A percentile compares a stretch with the other conserved stretches of the same genome.
phyloP scores from a whole-genome alignment of 2,329 filamentous ascomycete genomes.

The Chaetomium sp. region DNA sequence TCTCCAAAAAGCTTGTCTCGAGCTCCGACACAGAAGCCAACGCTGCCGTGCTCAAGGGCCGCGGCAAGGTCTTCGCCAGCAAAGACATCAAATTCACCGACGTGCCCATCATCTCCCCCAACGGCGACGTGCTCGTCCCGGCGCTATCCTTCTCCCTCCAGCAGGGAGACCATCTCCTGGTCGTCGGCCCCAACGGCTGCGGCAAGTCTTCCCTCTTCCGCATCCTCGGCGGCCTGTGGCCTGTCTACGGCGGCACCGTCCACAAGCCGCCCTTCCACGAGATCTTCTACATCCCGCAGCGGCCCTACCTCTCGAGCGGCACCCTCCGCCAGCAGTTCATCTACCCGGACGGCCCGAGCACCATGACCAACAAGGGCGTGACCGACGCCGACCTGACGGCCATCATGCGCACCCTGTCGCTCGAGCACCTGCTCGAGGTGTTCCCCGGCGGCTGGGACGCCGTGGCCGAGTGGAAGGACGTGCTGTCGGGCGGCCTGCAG shows the following conservation, averaged over 20 bases:
- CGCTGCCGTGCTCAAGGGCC: slow-evolving; percentile 76
- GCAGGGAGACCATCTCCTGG: slow-evolving; percentile 86
- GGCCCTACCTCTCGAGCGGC: slow-evolving; percentile 88
- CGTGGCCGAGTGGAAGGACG: slow-evolving; percentile 95
- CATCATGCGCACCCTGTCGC: slow-evolving; percentile 77
- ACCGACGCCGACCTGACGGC: slow-evolving; percentile 78
- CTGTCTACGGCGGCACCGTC: slow-evolving; percentile 92
- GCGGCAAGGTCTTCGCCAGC: slow-evolving; percentile 81
- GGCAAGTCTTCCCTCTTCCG: slow-evolving; percentile 96
- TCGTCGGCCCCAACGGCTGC: slow-evolving; percentile 95
- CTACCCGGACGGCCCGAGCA: slow-evolving; percentile 85
- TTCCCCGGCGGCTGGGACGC: slow-evolving; percentile 83
- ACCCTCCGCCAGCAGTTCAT: slow-evolving; percentile 96
- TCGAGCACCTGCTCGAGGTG: slow-evolving; percentile 78
- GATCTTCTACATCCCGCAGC: slow-evolving; percentile 98
- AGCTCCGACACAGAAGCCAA: slow-evolving; percentile 82
- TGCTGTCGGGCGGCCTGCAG: slow-evolving; percentile 87
- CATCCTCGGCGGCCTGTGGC: slow-evolving; percentile 95
- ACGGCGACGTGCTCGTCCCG: slow-evolving; percentile 87
- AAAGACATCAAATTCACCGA: slow-evolving; percentile 81
- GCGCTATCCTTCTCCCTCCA: slow-evolving; percentile 85
- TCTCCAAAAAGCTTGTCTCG: slow-evolving; percentile 95
- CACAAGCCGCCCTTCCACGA: slow-evolving; percentile 87
- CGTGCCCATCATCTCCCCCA: slow-evolving; percentile 95
- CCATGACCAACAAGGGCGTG: slow-evolving; percentile 82